phyloP scores from a whole-genome alignment of 345 rosid species.

The Viola odorata region DNA sequence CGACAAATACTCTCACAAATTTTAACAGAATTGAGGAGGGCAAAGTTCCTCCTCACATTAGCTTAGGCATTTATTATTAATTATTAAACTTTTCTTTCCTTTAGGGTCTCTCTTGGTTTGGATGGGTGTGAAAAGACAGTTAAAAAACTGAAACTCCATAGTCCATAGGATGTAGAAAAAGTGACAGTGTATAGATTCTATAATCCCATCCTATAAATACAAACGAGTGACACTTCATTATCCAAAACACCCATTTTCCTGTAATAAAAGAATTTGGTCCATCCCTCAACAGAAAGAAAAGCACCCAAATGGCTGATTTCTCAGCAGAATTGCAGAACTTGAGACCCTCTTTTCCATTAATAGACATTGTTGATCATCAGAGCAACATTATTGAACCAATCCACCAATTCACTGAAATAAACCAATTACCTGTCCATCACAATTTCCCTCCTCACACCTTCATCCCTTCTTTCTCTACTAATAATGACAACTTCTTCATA shows the following conservation, averaged over 20 bases:
- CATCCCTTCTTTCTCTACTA: constrained; percentile 23
- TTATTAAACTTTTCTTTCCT: too few species aligned
- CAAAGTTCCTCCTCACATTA: too few species aligned
- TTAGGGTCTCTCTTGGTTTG: too few species aligned
- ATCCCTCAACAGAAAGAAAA: background rate
- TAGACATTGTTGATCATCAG: constrained; percentile 29
- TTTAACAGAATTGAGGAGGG: too few species aligned
- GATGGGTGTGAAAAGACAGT: too few species aligned
- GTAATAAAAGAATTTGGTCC: background rate
- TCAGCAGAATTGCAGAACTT: constrained; percentile 26
- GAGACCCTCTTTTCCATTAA: constrained; percentile 26
- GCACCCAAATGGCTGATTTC: constrained; percentile 36
- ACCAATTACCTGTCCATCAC: constrained; percentile 22
- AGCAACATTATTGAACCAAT: constrained; percentile 18
- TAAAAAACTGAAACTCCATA: too few species aligned
- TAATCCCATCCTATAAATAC: constrained; percentile 25
- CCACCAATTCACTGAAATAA: constrained; percentile 32
- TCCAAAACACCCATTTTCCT: constrained; percentile 15
- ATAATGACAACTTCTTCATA: constrained; percentile 30
- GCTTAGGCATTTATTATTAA: too few species aligned
- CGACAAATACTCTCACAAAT: too few species aligned
- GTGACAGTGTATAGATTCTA: background rate
- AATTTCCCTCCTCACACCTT: constrained; percentile 24
- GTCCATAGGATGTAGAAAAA: background rate
- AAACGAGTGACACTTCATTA: constrained; percentile 6